Percentiles rank a stretch among this genome's conserved stretches.
These are phyloP conservation scores for Boletus coccyginus DNA, from an alignment of 768 basidiomycete species.

Conservation along the genomic window DNA sequence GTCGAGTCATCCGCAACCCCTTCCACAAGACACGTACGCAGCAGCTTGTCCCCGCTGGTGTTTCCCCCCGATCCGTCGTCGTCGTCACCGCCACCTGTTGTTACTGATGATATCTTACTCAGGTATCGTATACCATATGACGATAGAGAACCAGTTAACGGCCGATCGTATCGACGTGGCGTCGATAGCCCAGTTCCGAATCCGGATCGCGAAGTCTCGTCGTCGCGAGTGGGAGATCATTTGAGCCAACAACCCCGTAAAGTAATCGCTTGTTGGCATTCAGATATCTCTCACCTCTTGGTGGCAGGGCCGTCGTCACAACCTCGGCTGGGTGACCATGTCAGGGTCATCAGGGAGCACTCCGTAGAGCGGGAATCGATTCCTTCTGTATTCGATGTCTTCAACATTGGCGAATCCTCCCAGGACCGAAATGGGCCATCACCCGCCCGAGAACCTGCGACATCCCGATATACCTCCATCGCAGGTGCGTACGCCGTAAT, in stretches of 20 bases:
- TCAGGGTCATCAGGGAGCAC: slow-evolving; percentile 22
- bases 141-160: background rate
- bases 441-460: slow-evolving; percentile 4
- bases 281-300: background rate
- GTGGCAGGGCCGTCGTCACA: slow-evolving; percentile 3
- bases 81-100: slow-evolving; percentile 8
- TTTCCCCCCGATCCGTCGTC: slow-evolving; percentile 18
- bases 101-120: slow-evolving; percentile 14
- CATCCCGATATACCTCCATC: slow-evolving; percentile 10
- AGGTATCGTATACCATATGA: slow-evolving; percentile 10
- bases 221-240: slow-evolving; percentile 9
- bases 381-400: slow-evolving; percentile 30
- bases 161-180: slow-evolving; percentile 5
- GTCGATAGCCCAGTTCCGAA: slow-evolving; percentile 3
- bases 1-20: slow-evolving; percentile 5
- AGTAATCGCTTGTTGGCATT: background rate
- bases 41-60: slow-evolving; percentile 26
- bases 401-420: slow-evolving; percentile 22
- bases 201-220: background rate
- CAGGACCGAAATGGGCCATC: slow-evolving; percentile 18
- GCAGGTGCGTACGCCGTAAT: slow-evolving; percentile 8
- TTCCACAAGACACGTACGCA: slow-evolving; percentile 14
- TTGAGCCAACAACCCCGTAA: slow-evolving; percentile 11
- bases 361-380: slow-evolving; percentile 20
- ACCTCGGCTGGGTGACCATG: slow-evolving; percentile 9